Base-by-base conservation (phyloP, 2,329 filamentous ascomycete genomes). In the Paecilomyces formosus region DNA sequence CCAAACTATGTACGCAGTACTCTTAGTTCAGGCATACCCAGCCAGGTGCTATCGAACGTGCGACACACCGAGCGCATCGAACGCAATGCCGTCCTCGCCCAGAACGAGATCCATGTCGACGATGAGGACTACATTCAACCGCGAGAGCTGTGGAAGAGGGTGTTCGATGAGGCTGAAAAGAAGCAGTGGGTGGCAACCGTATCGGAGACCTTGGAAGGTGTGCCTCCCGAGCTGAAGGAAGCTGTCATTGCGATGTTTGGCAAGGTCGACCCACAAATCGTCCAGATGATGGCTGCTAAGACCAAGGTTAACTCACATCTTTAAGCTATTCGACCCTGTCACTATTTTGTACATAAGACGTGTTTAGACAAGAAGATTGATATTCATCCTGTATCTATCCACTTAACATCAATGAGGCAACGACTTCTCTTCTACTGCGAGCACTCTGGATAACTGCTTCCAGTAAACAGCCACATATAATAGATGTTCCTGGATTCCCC, bases 131-230 rank as follows among this genome's bases (percentile, higher is more conserved):
- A 15, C 15, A 15, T 39, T 39, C 35, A 39, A 13, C 35, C 35
- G n/a, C 12, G 35, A n/a, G 13, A 39, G 11, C 15, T 39, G 12
- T 39, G 35, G 35, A 39, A 39, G 13, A 39, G 13, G 12, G 35
- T 39, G 11, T 39, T 39, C 15, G 35, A 39, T 39, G 35, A 39
- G 35, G 15, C 11, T 1, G 66, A 70, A 53, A 60, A 60, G 45
- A 57, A 59, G 22, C 30, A 58, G 33, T 69, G 64, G 63, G 56
- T 66, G 1, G 51, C 54, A 3, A 70, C 70, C 59, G 60, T 70
- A 8, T 55, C 60, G 6, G 64, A 60, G 51, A 64, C 66, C 9
- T 53, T 70, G 45, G 67, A 66, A 30, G 58, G 61, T 0, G 60
- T 72, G n/a, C 56, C 64, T 31, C 53, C 55, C 9, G 57, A 61